A percentile compares a stretch with the other conserved stretches of the same genome.
Evolutionary conservation across 1,284 basidiomycete species (phyloP).

Genomic region (Fomitopsis pinicola): DNA sequence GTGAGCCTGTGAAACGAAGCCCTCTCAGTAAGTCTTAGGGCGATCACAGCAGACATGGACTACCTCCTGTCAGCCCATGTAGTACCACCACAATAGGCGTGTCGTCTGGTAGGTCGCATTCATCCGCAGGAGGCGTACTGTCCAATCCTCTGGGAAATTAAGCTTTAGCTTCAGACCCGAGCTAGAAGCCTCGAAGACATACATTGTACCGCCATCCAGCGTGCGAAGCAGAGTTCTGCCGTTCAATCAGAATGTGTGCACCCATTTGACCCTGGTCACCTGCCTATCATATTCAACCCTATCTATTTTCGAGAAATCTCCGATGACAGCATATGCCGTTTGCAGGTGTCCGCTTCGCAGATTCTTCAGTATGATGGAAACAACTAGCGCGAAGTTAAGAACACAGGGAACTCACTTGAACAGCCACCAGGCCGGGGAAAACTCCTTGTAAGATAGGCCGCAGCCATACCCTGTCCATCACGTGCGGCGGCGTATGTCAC

Average conservation of each 20-base stretch:
- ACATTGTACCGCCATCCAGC: conserved; percentile 72
- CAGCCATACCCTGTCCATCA: too few species aligned
- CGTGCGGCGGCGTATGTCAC: too few species aligned
- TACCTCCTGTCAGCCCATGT: conserved; percentile 87
- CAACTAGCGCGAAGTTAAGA: conserved; percentile 6
- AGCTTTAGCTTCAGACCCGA: background rate
- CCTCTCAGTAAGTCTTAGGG: conserved; percentile 2
- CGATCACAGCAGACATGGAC: conserved; percentile 6
- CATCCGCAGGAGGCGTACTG: conserved; percentile 56
- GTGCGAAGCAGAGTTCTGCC: conserved; percentile 52
- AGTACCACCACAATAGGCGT: conserved; percentile 81
- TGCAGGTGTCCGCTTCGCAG: conserved; percentile 62
- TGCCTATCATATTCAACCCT: conserved; percentile 68
- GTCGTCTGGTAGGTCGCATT: conserved; percentile 48
- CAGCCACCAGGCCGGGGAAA: conserved; percentile 67
- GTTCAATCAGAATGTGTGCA: background rate
- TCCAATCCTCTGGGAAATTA: conserved; percentile 57
- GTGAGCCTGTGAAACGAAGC: conserved; percentile 52
- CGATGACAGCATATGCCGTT: conserved; percentile 65
- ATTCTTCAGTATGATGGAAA: background rate
- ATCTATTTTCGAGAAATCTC: conserved; percentile 73
- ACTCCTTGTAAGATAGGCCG: too few species aligned
- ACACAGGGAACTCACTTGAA: background rate
- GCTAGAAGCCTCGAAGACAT: conserved; percentile 22
- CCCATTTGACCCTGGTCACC: conserved; percentile 13